These are phyloP conservation scores for Nicotiana paniculata DNA, from an alignment of 257 asterid species.

Conservation along the genomic window DNA sequence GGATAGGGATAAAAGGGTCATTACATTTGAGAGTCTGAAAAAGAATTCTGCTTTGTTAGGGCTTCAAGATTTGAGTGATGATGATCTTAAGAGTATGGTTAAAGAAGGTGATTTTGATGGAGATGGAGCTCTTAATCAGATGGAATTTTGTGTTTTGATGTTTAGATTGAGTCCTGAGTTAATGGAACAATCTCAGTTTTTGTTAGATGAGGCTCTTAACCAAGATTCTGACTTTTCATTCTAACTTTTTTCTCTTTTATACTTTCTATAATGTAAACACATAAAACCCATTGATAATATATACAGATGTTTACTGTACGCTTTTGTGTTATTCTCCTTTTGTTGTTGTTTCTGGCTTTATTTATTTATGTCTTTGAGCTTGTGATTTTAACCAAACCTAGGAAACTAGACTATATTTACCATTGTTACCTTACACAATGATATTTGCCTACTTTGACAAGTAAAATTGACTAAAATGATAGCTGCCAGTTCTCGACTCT, in stretches of 20 bases:
- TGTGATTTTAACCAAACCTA: background rate
- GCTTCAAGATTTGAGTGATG: conserved; percentile 36
- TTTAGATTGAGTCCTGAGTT: conserved; percentile 50
- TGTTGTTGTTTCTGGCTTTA: too few species aligned
- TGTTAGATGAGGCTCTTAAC: conserved; percentile 37
- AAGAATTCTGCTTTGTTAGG: conserved; percentile 43
- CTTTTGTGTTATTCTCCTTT: too few species aligned
- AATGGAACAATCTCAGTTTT: conserved; percentile 40
- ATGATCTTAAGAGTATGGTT: conserved; percentile 37
- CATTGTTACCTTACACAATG: background rate
- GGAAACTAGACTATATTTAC: background rate
- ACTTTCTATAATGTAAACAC: background rate
- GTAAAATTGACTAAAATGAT: background rate
- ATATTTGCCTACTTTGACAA: background rate
- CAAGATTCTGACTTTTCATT: conserved; percentile 26
- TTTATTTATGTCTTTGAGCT: background rate
- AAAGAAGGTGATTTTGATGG: conserved; percentile 53
- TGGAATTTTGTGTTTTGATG: conserved; percentile 60
- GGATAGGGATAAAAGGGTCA: conserved; percentile 40
- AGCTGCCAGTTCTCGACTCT: background rate
- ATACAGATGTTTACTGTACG: background rate
- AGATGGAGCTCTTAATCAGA: conserved; percentile 51
- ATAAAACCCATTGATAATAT: background rate
- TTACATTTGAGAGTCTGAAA: conserved; percentile 46
- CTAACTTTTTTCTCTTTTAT: conserved; percentile 4